Evolutionary conservation across 1,284 basidiomycete genomes (phyloP).

Genomic region (Bondarzewia mesenterica): DNA sequence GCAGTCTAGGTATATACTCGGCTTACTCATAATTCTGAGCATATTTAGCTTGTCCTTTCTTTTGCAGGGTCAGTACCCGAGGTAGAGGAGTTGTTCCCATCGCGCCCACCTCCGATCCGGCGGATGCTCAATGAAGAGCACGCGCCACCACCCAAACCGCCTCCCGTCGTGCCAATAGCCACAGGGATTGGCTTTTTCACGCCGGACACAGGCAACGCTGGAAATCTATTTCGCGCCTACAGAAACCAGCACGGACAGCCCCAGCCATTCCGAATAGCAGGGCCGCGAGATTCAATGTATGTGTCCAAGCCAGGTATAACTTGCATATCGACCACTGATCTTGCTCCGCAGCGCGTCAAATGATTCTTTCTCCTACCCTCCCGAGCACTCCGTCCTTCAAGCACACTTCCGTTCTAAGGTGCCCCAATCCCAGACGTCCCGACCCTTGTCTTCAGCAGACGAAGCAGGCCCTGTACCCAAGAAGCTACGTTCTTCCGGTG

Average conservation of each 20-base stretch:
- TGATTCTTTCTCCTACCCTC: conserved; percentile 51
- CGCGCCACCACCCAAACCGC: conserved; percentile 28
- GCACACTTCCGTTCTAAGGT: conserved; percentile 25
- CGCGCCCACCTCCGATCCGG: conserved; percentile 51
- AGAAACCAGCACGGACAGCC: conserved; percentile 40
- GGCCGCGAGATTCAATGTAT: conserved; percentile 58
- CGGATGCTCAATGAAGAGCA: conserved; percentile 41
- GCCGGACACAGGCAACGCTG: conserved; percentile 50
- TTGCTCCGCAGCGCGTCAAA: conserved; percentile 40
- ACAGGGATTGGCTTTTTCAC: conserved; percentile 74
- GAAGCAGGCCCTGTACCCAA: conserved; percentile 71
- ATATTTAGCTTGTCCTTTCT: conserved; percentile 11
- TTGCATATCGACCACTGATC: conserved; percentile 2
- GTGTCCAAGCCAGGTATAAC: conserved; percentile 13
- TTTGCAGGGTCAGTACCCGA: conserved; percentile 53
- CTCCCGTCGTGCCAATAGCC: conserved; percentile 32
- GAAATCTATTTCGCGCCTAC: conserved; percentile 37
- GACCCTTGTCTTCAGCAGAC: conserved; percentile 72
- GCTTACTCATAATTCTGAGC: conserved; percentile 1
- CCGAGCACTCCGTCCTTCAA: conserved; percentile 54
- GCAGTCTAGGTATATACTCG: conserved; percentile 59
- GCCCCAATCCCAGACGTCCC: conserved; percentile 41
- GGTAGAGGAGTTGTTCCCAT: conserved; percentile 64
- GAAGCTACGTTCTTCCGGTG: conserved; percentile 52
- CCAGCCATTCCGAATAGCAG: conserved; percentile 47